Percentiles rank a stretch among this genome's conserved stretches.
Evolutionary conservation across 2,329 filamentous ascomycete genomes (phyloP).

Genomic region (Colletotrichum spinosum): DNA sequence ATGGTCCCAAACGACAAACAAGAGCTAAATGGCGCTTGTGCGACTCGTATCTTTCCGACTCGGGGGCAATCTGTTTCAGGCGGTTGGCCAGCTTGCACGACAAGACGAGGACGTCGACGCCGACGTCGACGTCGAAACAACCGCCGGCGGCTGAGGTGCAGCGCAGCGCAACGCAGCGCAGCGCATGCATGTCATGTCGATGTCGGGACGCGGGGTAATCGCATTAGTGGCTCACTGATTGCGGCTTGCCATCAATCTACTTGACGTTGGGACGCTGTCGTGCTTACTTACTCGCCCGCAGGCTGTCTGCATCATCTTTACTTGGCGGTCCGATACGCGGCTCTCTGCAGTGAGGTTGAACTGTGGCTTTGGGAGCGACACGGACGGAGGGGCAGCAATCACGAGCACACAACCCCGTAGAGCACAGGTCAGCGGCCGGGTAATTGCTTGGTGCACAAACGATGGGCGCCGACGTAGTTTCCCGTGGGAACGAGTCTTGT

Average conservation of each 20-base stretch:
- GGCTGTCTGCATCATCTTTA: conserved; percentile 6
- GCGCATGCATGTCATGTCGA: conserved; percentile 1
- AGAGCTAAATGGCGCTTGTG: conserved; percentile 20
- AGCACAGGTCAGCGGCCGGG: no score
- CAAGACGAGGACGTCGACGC: conserved; percentile 7
- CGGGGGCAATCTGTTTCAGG: conserved; percentile 31
- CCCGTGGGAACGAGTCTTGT: background rate
- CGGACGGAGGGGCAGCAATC: no score
- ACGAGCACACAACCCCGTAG: no score
- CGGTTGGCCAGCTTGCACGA: background rate
- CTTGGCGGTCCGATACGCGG: no score
- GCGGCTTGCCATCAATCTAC: no score
- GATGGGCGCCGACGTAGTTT: conserved; percentile 17
- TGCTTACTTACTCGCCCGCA: background rate
- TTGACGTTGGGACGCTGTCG: no score
- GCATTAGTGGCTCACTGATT: no score
- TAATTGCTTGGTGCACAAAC: background rate
- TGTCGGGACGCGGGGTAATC: background rate
- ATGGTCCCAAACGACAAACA: conserved; percentile 33
- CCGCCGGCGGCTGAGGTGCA: background rate
- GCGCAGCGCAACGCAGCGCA: background rate
- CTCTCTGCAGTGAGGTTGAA: no score
- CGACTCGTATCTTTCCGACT: conserved; percentile 19
- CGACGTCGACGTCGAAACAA: background rate
- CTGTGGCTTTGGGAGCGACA: no score